These are phyloP conservation scores for Helicostylum pulchrum DNA, from an alignment of 192 early-diverging fungal genomes.

Conservation along the genomic window DNA sequence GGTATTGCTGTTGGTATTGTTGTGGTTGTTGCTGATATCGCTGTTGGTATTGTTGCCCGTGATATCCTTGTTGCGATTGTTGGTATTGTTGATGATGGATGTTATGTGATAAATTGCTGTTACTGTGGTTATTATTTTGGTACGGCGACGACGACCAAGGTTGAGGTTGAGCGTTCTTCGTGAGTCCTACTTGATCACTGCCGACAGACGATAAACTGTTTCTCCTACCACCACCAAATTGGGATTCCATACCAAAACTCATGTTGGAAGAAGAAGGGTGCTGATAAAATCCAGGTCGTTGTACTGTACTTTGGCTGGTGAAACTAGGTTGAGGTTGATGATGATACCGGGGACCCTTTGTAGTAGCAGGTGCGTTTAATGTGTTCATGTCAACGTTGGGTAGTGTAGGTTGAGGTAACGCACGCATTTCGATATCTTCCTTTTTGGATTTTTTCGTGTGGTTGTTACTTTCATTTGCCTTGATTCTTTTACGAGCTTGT, in stretches of 20 bases:
- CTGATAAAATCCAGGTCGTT: background rate
- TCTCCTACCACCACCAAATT: slow-evolving; percentile 8
- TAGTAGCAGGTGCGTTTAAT: background rate
- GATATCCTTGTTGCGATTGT: no score
- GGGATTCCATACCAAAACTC: background rate
- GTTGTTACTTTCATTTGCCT: background rate
- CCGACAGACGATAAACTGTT: slow-evolving; percentile 18
- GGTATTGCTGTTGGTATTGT: no score
- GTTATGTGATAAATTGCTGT: background rate
- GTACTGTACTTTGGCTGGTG: background rate
- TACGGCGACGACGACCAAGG: slow-evolving; percentile 7
- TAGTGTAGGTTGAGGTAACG: slow-evolving; percentile 18
- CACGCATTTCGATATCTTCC: slow-evolving; percentile 9
- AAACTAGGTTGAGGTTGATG: background rate
- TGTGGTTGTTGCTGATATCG: no score
- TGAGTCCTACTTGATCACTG: slow-evolving; percentile 19
- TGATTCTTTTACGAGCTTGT: slow-evolving; percentile 13
- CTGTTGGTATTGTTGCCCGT: no score
- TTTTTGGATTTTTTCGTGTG: background rate
- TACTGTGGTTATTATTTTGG: background rate
- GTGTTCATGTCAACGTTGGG: slow-evolving; percentile 15
- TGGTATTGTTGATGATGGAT: background rate
- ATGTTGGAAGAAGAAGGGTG: background rate
- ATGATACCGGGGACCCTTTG: background rate
- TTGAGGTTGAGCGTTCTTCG: slow-evolving; percentile 8